These are phyloP conservation scores for Aureobasidium sp. DNA, from an alignment of 2,329 filamentous ascomycete genomes.

Conservation along the genomic window DNA sequence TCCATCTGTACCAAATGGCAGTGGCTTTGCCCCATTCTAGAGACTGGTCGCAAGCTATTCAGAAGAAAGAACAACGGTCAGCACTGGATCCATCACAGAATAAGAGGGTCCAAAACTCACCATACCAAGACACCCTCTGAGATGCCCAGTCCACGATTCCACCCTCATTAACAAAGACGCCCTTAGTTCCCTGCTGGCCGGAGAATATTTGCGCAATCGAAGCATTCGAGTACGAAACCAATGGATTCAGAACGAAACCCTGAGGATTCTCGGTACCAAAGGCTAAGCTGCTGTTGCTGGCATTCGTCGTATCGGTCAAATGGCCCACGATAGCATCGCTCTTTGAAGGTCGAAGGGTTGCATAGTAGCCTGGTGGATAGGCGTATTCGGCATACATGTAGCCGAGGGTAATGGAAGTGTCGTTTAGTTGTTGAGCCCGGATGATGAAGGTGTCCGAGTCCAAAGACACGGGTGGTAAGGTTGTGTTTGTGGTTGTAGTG, in stretches of 20 bases:
- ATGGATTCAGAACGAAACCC: constrained; percentile 15
- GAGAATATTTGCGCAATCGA: constrained; percentile 17
- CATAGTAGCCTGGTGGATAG: constrained; percentile 17
- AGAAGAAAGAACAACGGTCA: not conserved
- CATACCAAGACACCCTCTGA: constrained; percentile 17
- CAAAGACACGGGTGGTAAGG: not conserved
- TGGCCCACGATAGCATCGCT: constrained; percentile 16
- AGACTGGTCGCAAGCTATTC: constrained; percentile 14
- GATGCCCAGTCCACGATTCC: constrained; percentile 17
- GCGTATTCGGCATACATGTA: constrained; percentile 18
- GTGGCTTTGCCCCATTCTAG: constrained; percentile 16
- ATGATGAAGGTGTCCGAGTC: constrained; percentile 17
- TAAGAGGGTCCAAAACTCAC: constrained; percentile 4
- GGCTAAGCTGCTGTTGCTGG: constrained; percentile 13
- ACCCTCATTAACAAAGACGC: constrained; percentile 17
- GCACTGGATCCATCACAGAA: not conserved
- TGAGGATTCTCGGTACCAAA: constrained; percentile 9
- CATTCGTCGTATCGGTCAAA: constrained; percentile 16
- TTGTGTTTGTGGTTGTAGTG: constrained; percentile 5
- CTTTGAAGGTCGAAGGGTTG: constrained; percentile 13
- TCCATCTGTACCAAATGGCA: constrained; percentile 17
- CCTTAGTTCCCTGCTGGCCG: constrained; percentile 17
- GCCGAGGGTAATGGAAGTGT: constrained; percentile 17
- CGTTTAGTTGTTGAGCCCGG: constrained; percentile 13
- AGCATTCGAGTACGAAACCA: constrained; percentile 12